Conservation (phyloP, 1,284 basidiomycete species). For the Fomes fomentarius region DNA sequence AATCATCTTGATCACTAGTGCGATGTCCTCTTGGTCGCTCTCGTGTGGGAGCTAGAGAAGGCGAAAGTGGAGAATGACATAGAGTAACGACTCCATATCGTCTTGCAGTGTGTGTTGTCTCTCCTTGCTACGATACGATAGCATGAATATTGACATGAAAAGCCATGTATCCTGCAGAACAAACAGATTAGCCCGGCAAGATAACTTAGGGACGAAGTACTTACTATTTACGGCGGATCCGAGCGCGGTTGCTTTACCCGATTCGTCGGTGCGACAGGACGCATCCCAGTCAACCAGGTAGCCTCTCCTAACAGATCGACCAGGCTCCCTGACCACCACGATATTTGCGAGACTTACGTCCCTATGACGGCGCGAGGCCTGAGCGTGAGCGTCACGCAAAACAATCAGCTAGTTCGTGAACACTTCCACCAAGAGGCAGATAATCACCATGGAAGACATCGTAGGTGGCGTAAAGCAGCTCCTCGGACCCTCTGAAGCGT, state of each 20-base stretch:
- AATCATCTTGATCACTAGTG: no score
- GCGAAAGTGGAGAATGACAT: neutral
- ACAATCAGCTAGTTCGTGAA: neutral
- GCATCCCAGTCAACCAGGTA: conserved; percentile 19
- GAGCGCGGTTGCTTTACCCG: neutral
- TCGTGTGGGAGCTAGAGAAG: neutral
- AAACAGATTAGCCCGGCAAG: no score
- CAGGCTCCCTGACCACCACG: conserved; percentile 9
- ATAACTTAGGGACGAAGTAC: no score
- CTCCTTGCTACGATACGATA: no score
- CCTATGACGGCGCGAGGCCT: conserved; percentile 6
- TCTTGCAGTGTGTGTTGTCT: neutral
- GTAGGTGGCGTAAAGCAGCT: conserved; percentile 5
- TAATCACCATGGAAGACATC: conserved; percentile 7
- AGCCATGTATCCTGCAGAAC: neutral
- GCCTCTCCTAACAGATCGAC: neutral
- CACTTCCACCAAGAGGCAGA: neutral
- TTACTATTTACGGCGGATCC: no score
- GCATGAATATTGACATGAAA: neutral
- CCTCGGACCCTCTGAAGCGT: neutral
- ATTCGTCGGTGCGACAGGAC: conserved; percentile 2
- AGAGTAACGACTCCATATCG: neutral
- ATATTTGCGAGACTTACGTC: conserved; percentile 17
- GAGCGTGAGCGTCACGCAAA: conserved; percentile 3
- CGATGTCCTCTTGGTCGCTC: no score